Percentiles rank a stretch among this genome's conserved stretches.
phyloP scores from a whole-genome alignment of 257 asterid species.

The Prunella vulgaris region DNA sequence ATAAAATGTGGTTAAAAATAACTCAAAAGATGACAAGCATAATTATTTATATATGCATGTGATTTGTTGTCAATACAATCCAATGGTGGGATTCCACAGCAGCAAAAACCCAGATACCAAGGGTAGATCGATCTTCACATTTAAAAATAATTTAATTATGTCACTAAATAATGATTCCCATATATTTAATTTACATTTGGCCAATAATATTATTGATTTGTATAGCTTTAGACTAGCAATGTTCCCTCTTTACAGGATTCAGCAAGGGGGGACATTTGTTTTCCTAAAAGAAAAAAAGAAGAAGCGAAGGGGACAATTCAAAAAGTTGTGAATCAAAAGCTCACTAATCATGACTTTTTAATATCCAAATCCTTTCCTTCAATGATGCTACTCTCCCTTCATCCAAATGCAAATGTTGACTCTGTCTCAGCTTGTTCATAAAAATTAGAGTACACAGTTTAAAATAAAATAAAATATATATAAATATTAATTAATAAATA shows the following conservation, averaged over 20 bases:
- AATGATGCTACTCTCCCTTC: too few relatives aligned
- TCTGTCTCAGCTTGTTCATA: too few relatives aligned
- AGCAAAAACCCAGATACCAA: constrained; percentile 35
- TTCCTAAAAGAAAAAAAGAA: not conserved
- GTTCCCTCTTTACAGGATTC: constrained; percentile 35
- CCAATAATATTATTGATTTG: constrained; percentile 25
- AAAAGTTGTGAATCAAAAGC: constrained; percentile 9
- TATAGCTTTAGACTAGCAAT: constrained; percentile 30
- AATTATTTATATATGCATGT: constrained; percentile 1
- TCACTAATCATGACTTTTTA: not conserved
- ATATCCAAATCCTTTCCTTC: not conserved
- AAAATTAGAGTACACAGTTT: too few relatives aligned
- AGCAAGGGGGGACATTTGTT: not conserved
- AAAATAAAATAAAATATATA: too few relatives aligned
- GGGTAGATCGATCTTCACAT: constrained; percentile 41
- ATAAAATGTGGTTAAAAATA: too few relatives aligned
- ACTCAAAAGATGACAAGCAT: not conserved
- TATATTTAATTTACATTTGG: constrained; percentile 1
- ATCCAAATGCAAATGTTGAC: too few relatives aligned
- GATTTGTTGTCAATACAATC: constrained; percentile 28
- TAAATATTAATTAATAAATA: too few relatives aligned
- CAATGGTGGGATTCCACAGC: constrained; percentile 28
- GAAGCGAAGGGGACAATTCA: not conserved
- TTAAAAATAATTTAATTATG: not conserved
- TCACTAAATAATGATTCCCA: not conserved